Base-by-base conservation (phyloP, 2,329 filamentous ascomycete species). In the Aciculosporium take region DNA sequence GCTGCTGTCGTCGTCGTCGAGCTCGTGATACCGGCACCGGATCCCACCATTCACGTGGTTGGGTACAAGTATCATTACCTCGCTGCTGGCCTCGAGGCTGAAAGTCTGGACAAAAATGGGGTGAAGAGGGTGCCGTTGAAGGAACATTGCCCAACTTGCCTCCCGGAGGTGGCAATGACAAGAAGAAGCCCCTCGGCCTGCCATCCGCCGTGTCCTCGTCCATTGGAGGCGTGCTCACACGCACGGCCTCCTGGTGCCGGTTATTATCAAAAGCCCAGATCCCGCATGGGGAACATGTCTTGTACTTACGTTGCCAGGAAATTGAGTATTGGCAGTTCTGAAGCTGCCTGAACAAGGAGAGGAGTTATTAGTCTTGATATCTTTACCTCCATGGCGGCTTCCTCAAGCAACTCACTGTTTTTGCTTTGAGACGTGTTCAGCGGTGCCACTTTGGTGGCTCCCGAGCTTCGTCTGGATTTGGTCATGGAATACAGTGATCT, bases 161-260 rank as follows among this genome's bases (percentile, higher is more conserved):
- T 4, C 27, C 30, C 0, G 62, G 60, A 2, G 58, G 53, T 9
- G 57, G 51, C 27, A 65, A 57, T 18, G 66, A 56, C 12, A 62
- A 62, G 48, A 71, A 70, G 48, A 69, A 67, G 4, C 57, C 59
- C 5, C 64, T 62, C 3, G 60, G 56, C 27, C 48, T 58, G 5
- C 60, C 58, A 35, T 59, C 60, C 12, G 54, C 53, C 7, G 57
- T 60, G 31, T 57, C 54, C 44, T 67, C 61, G 17, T 59, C 58
- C 17, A 68, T 49, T 0, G 66, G 66, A 1, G 69, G 69, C 3
- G 68, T 71, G 38, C 59, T 61, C 10, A 72, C 53, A 4, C 68
- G 61, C n/a, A 54, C 61, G 5, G 69, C 69, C 56, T 72, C 68
- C 69, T 72, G 37, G 17, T 8, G 3, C 7, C 29, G 17, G 9